Percentiles rank a stretch among this genome's conserved stretches.
These are phyloP conservation scores for Leishmania aethiopica DNA, from an alignment of 208 protist genomes.

Conservation along the genomic window DNA sequence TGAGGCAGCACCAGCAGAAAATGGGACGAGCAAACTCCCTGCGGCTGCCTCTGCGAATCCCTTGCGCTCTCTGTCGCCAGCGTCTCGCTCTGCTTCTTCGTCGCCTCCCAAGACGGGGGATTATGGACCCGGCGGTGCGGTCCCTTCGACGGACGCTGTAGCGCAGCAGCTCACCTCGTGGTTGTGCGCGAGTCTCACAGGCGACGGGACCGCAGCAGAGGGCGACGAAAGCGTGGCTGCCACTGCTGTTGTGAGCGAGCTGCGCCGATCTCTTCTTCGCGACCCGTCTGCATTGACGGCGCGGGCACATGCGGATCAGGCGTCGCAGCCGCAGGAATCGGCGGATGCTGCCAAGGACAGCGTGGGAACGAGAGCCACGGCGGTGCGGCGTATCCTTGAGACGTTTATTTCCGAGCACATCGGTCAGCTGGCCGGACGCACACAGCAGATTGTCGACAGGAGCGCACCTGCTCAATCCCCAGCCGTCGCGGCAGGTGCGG, in stretches of 20 bases:
- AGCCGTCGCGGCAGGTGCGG: background rate
- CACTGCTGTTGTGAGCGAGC: background rate
- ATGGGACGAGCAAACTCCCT: too few species aligned
- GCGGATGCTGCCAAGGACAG: background rate
- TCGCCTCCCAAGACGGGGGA: background rate
- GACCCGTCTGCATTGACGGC: background rate
- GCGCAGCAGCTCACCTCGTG: slow-evolving; percentile 44
- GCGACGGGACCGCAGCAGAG: background rate
- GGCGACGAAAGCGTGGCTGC: background rate
- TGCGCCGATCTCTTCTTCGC: background rate
- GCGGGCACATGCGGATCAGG: too few species aligned
- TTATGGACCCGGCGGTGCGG: background rate
- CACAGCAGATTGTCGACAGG: background rate
- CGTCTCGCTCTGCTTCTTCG: background rate
- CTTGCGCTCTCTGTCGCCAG: background rate
- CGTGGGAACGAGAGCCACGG: background rate
- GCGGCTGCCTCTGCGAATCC: background rate
- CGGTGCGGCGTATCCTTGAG: slow-evolving; percentile 5
- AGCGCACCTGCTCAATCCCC: background rate
- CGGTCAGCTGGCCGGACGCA: background rate
- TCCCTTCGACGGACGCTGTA: slow-evolving; percentile 7
- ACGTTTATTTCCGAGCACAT: slow-evolving; percentile 4
- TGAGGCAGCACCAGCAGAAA: background rate
- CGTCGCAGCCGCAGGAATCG: background rate
- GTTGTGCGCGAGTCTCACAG: slow-evolving; percentile 37